Percentiles rank a stretch among this genome's conserved stretches.
Evolutionary conservation across 2,329 filamentous ascomycete genomes (phyloP).

Genomic region (Aotearoamyces nothofagi): DNA sequence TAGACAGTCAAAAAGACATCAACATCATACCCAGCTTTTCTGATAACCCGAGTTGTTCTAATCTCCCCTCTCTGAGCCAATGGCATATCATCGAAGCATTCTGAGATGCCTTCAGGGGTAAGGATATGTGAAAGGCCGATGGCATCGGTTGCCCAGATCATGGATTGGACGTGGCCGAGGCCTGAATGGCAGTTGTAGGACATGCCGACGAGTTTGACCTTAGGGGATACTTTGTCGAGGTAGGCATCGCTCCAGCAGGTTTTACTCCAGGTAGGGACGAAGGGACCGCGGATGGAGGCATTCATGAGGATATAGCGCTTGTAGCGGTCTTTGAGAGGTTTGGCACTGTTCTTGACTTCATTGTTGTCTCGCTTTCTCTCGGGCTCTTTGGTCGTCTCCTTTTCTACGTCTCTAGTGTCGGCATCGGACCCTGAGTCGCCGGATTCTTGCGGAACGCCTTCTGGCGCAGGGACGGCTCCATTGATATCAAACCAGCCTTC

Average conservation of each 20-base stretch:
- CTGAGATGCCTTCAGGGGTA: conserved; percentile 12
- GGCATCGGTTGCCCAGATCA: conserved; percentile 17
- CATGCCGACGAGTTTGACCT: conserved; percentile 18
- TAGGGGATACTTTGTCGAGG: conserved; percentile 10
- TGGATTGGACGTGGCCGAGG: conserved; percentile 15
- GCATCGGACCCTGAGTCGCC: not conserved
- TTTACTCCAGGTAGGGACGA: conserved; percentile 13
- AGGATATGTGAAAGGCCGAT: conserved; percentile 12
- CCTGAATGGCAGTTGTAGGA: conserved; percentile 13
- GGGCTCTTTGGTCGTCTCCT: too few relatives aligned
- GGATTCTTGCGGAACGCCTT: too few relatives aligned
- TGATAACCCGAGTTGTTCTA: conserved; percentile 9
- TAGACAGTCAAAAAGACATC: conserved; percentile 14
- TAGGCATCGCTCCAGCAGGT: conserved; percentile 17
- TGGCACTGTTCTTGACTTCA: too few relatives aligned
- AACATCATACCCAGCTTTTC: conserved; percentile 12
- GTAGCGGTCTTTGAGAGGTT: conserved; percentile 9
- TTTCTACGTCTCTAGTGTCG: too few relatives aligned
- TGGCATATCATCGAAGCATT: conserved; percentile 11
- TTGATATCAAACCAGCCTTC: not conserved
- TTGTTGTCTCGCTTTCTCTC: too few relatives aligned
- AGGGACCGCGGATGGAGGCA: conserved; percentile 16
- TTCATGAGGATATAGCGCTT: conserved; percentile 16
- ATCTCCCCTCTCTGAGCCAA: conserved; percentile 13
- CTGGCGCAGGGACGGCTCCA: not conserved